Evolutionary conservation across 306 rosid genomes (phyloP), one percentile per base, ranked within the genome.

Genomic region (Arachis hypogaea): DNA sequence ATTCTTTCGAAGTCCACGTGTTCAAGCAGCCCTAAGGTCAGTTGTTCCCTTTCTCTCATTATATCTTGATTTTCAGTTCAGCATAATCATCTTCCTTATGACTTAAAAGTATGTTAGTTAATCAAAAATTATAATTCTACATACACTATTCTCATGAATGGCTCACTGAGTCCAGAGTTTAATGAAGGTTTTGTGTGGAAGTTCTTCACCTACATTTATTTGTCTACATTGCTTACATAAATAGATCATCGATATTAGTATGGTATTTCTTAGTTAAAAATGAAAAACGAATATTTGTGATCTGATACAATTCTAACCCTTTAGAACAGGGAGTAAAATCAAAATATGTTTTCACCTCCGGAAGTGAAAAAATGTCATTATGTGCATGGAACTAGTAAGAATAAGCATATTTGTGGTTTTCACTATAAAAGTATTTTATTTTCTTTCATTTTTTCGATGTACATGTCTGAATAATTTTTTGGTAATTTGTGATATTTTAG

Each of bases 1-100:
- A 83, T 79, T 89, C 73, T 76, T 93, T 82, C 87, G 84, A 77
- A 93, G 28, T 1, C 28, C 28, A 22, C 28, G 28, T 2, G 90
- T 89, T 71, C 90, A 78, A 83, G 93, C 28, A 22, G 28, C 28
- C 28, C 28, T 22, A 22, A 22, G 28, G 28, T 22, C 28, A 22
- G 28, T 22, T 22, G 28, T 22, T 82, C 69, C 33, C 41, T 6
- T 28, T 77, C 42, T 2, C 45, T 69, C 7, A 7, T 71, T 63
- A 18, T 41, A 49, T 56, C 54, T 49, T 7, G 29, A 49, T 61
- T 77, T 41, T 55, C 41, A 28, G 29, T 47, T 77, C 47, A 45
- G 14, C 75, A 18, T 12, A 58, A 36, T 11, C 45, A 76, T 81
- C 8, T 7, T 55, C 11, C 44, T 44, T 36, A 16, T 64, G 49